These are phyloP conservation scores for Cercospora beticola DNA, from an alignment of 2,329 filamentous ascomycete genomes.

Conservation along the genomic window DNA sequence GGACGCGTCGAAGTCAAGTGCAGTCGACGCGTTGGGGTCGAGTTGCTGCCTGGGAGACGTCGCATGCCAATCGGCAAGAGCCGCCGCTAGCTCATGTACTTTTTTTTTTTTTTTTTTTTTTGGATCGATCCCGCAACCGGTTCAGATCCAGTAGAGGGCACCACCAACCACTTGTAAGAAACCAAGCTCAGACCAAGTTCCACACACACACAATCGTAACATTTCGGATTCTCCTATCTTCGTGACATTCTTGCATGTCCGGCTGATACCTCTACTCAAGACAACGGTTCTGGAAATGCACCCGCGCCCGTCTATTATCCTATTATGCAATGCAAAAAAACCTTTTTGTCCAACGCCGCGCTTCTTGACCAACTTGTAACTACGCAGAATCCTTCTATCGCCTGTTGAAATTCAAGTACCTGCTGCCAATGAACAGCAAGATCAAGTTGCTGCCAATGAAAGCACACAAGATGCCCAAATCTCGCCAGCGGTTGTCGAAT, in stretches of 20 bases:
- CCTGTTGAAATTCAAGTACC: slow-evolving; percentile 50
- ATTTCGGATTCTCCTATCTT: background rate
- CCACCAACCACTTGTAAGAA: background rate
- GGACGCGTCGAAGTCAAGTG: background rate
- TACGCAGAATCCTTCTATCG: slow-evolving; percentile 22
- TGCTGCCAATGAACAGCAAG: slow-evolving; percentile 56
- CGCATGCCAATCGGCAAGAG: background rate
- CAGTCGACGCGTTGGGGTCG: background rate
- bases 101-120: background rate
- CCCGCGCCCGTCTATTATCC: background rate
- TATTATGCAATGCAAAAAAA: background rate
- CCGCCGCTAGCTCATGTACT: slow-evolving; percentile 3
- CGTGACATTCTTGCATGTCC: background rate
- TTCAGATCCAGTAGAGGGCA: background rate
- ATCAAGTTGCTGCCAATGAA: slow-evolving; percentile 78
- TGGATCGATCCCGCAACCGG: background rate
- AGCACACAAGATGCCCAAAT: slow-evolving; percentile 73
- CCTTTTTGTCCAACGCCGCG: slow-evolving; percentile 3
- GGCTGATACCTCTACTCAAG: background rate
- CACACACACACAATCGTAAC: background rate
- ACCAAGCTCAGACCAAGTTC: background rate
- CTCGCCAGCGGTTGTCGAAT: slow-evolving; percentile 73
- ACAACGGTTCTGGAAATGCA: background rate
- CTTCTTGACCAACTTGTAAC: background rate
- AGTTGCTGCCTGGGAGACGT: background rate